Evolutionary conservation across 805 yeast genomes (phyloP).

Genomic region (Metschnikowia lunata): DNA sequence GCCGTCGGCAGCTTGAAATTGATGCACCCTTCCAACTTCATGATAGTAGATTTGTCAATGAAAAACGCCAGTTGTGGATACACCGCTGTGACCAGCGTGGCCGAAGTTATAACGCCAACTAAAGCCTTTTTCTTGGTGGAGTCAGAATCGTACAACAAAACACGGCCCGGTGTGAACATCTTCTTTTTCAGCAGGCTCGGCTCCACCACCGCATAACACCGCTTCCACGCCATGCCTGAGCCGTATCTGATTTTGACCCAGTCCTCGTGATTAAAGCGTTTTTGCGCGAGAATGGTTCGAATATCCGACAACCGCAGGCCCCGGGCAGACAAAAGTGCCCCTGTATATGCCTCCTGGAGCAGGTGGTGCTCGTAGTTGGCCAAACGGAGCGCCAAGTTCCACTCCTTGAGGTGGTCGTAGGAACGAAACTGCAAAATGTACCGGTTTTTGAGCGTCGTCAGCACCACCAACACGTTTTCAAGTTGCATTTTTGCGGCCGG

Average conservation of each 20-base stretch:
- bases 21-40: slow-evolving; percentile 83
- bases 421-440: slow-evolving; percentile 75
- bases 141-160: slow-evolving; percentile 78
- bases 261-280: slow-evolving; percentile 83
- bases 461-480: slow-evolving; percentile 76
- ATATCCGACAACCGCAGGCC: slow-evolving; percentile 87
- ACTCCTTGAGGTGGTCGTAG: slow-evolving; percentile 56
- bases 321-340: slow-evolving; percentile 86
- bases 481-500: slow-evolving; percentile 63
- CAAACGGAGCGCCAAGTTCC: slow-evolving; percentile 83
- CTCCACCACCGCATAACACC: slow-evolving; percentile 86
- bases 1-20: slow-evolving; percentile 45
- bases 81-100: slow-evolving; percentile 77
- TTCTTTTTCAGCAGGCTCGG: slow-evolving; percentile 54
- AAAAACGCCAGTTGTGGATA: slow-evolving; percentile 81
- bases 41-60: slow-evolving; percentile 82
- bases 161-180: slow-evolving; percentile 54
- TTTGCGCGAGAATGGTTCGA: slow-evolving; percentile 75
- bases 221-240: slow-evolving; percentile 95
- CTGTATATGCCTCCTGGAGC: slow-evolving; percentile 94
- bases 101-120: slow-evolving; percentile 73
- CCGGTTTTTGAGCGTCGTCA: slow-evolving; percentile 89
- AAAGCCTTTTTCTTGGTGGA: slow-evolving; percentile 65
- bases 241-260: slow-evolving; percentile 96
- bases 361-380: slow-evolving; percentile 76